Base-by-base conservation (phyloP, 1,139 yeast species). In the Kluyveromyces sp. region DNA sequence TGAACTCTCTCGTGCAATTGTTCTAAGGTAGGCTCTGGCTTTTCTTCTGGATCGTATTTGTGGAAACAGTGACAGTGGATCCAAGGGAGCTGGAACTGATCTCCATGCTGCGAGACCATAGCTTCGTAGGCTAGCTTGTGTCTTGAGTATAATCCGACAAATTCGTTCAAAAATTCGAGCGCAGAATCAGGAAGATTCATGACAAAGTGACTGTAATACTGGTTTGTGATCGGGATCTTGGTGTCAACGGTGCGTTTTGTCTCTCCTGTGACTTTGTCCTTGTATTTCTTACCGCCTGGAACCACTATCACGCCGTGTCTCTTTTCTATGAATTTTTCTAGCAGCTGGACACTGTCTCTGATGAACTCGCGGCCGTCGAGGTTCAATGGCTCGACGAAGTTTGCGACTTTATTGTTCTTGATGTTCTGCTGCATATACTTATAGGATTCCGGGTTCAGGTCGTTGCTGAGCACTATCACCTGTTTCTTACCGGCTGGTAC, bases 161-260 rank as follows among this genome's bases (percentile, higher is more conserved):
- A 89, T 42, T 80, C 83, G 54, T 81, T 80, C 42, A 92, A 68
- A 57, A 94, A 94, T n/a, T 83, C 80, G 25, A 92, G 70, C 0
- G 98, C 97, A 35, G 88, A 74, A 58, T 87, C 98, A 1, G 99
- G 99, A 45, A 94, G 71, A 61, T 94, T 94, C 98, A 94, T 92
- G 9, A 88, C 95, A 58, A 78, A 94, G 59, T 89, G 88, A 36
- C 76, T 66, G 51, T 78, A 73, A 52, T 69, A 74, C 28, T 65
- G 65, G 39, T 33, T 17, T 12, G 13, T 16, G 39, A 35, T 35
- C 1, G 97, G 97, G 3, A 88, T 69, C 8, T 50, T 53, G 36
- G 67, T 65, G 18, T 55, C 54, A 26, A 51, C 43, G 36, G 57
- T 57, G 4, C 48, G 63, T 41, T 62, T 67, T 13, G 53, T 47